Conservation (phyloP, 2,329 filamentous ascomycete genomes). For the Botryosphaeria dothidea region DNA sequence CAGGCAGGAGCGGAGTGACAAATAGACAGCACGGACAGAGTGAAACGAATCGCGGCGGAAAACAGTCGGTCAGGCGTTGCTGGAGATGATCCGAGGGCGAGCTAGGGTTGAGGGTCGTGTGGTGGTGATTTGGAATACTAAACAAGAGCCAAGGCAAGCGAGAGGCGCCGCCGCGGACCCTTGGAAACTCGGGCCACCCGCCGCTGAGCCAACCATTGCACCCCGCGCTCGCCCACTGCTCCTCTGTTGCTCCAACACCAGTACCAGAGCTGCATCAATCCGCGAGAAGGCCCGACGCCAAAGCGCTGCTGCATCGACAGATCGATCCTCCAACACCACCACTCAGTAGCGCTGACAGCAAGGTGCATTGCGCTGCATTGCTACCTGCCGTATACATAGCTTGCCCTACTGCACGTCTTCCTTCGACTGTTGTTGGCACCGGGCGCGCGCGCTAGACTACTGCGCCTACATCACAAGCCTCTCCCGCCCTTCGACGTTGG, state of each 20-base stretch:
- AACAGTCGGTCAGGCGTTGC: slow-evolving; percentile 1
- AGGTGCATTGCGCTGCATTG: not conserved
- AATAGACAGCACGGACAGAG: slow-evolving; percentile 9
- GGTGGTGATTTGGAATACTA: slow-evolving; percentile 13
- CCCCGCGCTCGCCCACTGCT: not conserved
- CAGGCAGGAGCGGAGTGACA: slow-evolving; percentile 1
- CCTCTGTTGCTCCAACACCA: not conserved
- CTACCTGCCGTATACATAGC: not conserved
- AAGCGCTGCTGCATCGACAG: not conserved
- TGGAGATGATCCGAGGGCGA: not conserved
- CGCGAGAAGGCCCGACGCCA: not conserved
- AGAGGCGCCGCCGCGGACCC: not conserved
- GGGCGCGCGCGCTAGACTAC: not conserved
- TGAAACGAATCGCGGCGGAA: not conserved
- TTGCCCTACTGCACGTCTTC: not conserved
- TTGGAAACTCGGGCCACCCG: not conserved
- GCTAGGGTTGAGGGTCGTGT: not conserved
- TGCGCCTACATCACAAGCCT: not conserved
- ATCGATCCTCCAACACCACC: not conserved
- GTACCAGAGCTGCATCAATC: no score
- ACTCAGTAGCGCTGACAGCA: not conserved
- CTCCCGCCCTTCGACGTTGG: not conserved
- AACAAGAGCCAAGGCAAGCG: not conserved
- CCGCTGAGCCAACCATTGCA: not conserved
- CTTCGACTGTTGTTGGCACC: not conserved